Evolutionary conservation across 2,329 filamentous ascomycete species (phyloP).

Genomic region (Fusarium sp.): DNA sequence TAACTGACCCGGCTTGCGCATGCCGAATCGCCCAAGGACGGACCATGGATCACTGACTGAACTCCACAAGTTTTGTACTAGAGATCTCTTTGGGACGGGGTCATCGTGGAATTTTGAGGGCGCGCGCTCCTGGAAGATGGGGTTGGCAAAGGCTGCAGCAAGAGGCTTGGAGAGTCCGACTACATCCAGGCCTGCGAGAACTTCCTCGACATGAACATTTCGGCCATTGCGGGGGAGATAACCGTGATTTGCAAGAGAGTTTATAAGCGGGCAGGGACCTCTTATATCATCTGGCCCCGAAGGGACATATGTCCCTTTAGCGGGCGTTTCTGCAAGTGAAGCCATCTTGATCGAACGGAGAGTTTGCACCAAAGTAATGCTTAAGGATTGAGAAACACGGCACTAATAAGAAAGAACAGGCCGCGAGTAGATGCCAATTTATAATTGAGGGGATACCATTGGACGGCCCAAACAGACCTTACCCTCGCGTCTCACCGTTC

Average conservation of each 20-base stretch:
- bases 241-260: slow-evolving; percentile 46
- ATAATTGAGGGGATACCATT: not conserved
- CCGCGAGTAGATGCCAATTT: not conserved
- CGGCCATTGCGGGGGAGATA: slow-evolving; percentile 44
- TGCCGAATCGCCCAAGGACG: slow-evolving; percentile 36
- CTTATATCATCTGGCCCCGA: slow-evolving; percentile 39
- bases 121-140: slow-evolving; percentile 41
- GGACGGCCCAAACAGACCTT: not conserved
- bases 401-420: not conserved
- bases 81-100: slow-evolving; percentile 8
- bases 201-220: slow-evolving; percentile 34
- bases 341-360: slow-evolving; percentile 17
- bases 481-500: not conserved
- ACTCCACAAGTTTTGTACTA: slow-evolving; percentile 22
- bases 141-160: slow-evolving; percentile 39
- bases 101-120: slow-evolving; percentile 18
- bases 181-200: slow-evolving; percentile 35
- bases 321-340: slow-evolving; percentile 19
- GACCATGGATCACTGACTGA: slow-evolving; percentile 40
- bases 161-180: slow-evolving; percentile 41
- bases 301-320: slow-evolving; percentile 36
- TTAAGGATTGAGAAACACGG: not conserved
- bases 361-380: not conserved
- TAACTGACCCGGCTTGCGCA: slow-evolving; percentile 41
- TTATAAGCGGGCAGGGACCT: slow-evolving; percentile 45